A percentile compares a stretch with the other conserved stretches of the same genome.
Conservation (phyloP, 2,329 filamentous ascomycete species). For the Pseudogymnoascus sp. region DNA sequence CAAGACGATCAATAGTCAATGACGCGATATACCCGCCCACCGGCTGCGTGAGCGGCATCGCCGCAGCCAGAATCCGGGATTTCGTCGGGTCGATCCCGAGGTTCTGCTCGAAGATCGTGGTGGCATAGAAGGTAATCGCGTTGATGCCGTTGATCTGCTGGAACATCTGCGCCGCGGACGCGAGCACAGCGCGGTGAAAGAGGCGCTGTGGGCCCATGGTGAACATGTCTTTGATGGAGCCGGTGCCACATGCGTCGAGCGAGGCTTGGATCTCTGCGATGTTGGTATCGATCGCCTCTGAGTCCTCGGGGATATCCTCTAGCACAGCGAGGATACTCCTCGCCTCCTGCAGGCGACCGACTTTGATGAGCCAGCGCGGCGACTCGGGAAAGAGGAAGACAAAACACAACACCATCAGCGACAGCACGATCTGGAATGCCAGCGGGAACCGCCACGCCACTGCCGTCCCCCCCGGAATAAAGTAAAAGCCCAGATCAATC, state of each 20-base stretch:
- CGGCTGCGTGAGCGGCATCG: slow-evolving; percentile 26
- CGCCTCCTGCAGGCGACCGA: slow-evolving; percentile 32
- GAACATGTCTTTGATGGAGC: slow-evolving; percentile 35
- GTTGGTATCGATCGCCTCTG: slow-evolving; percentile 12
- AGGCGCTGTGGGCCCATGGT: slow-evolving; percentile 44
- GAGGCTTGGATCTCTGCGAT: slow-evolving; percentile 40
- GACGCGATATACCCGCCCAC: slow-evolving; percentile 22
- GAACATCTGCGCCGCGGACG: slow-evolving; percentile 41
- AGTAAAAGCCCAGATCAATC: slow-evolving; percentile 42
- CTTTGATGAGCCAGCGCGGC: slow-evolving; percentile 35
- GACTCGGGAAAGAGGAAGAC: slow-evolving; percentile 35
- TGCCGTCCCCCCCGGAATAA: slow-evolving; percentile 25
- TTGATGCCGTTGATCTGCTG: slow-evolving; percentile 42
- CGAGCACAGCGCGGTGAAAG: slow-evolving; percentile 44
- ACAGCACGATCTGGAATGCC: slow-evolving; percentile 32
- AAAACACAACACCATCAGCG: slow-evolving; percentile 29
- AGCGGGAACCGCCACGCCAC: slow-evolving; percentile 35
- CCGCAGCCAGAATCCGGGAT: slow-evolving; percentile 48
- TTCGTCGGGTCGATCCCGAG: slow-evolving; percentile 41
- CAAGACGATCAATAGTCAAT: slow-evolving; percentile 63
- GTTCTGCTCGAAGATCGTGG: slow-evolving; percentile 44
- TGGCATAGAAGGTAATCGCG: slow-evolving; percentile 38
- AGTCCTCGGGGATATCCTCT: slow-evolving; percentile 35
- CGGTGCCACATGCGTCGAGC: slow-evolving; percentile 53
- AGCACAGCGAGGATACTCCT: slow-evolving; percentile 33